These are phyloP conservation scores for Chlorella sp. DNA, from an alignment of 139 green algal genomes.

Conservation along the genomic window DNA sequence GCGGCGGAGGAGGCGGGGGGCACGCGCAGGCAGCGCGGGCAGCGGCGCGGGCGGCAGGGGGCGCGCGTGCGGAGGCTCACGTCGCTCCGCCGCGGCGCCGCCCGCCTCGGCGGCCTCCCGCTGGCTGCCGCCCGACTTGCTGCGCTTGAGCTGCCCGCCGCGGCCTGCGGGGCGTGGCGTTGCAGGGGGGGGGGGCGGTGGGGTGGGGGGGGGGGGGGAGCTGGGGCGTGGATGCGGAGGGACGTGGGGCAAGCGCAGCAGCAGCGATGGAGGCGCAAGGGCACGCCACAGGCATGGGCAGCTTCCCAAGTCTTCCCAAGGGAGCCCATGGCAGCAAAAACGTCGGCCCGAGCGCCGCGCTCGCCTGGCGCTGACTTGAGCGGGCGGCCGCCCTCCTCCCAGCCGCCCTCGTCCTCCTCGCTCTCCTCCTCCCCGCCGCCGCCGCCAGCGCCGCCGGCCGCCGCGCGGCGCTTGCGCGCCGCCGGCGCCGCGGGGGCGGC, in stretches of 20 bases:
- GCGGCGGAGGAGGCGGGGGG: background rate
- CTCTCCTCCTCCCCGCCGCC: background rate
- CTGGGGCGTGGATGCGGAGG: background rate
- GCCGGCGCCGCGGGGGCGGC: background rate
- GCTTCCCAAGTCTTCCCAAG: background rate
- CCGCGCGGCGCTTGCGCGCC: background rate
- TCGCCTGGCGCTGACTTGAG: background rate
- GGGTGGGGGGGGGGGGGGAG: background rate
- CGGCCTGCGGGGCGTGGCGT: background rate
- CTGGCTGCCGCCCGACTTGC: background rate
- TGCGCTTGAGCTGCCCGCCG: slow-evolving; percentile 1
- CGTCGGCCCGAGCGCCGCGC: background rate
- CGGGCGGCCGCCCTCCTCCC: background rate
- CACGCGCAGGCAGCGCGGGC: background rate
- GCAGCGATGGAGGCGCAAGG: background rate
- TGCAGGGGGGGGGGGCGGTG: background rate
- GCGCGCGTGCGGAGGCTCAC: background rate
- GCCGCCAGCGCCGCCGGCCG: background rate
- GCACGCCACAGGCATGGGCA: background rate
- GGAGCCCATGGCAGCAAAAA: background rate
- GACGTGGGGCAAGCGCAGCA: background rate
- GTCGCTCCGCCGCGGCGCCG: background rate
- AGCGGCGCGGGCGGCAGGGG: background rate
- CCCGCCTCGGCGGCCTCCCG: background rate
- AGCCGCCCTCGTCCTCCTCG: background rate